Evolutionary conservation across 371 early-diverging fungal species (phyloP).

Genomic region (Apophysomyces elegans): DNA sequence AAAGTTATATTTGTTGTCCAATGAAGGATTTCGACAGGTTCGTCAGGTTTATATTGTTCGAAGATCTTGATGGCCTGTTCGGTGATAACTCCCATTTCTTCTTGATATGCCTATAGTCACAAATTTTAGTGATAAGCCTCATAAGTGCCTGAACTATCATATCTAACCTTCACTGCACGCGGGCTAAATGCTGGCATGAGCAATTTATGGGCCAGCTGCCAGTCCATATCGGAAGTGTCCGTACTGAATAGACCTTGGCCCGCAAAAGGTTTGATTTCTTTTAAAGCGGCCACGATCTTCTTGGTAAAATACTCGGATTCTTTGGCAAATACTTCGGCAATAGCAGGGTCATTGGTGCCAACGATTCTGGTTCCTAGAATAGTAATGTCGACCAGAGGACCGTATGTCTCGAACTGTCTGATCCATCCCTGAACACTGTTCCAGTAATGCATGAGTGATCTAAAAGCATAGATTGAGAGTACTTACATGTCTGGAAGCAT

Average conservation of each 20-base stretch:
- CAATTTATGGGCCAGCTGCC: conserved; percentile 54
- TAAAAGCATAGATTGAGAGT: neutral
- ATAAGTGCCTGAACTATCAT: neutral
- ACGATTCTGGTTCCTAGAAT: conserved; percentile 26
- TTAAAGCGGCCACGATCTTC: conserved; percentile 20
- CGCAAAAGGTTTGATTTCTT: conserved; percentile 33
- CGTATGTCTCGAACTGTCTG: conserved; percentile 31
- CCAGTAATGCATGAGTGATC: neutral
- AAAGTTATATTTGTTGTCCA: conserved; percentile 48
- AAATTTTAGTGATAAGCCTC: neutral
- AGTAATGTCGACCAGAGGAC: conserved; percentile 37
- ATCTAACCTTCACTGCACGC: conserved; percentile 40
- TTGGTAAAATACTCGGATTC: conserved; percentile 46
- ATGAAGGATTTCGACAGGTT: conserved; percentile 25
- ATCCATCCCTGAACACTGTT: conserved; percentile 31
- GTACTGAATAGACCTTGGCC: conserved; percentile 50
- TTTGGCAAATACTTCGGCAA: conserved; percentile 34
- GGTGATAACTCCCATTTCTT: conserved; percentile 26
- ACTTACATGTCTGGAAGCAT: conserved; percentile 41
- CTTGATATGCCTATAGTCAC: conserved; percentile 23
- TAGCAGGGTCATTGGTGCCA: conserved; percentile 39
- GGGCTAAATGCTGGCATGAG: conserved; percentile 53
- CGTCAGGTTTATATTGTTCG: conserved; percentile 20
- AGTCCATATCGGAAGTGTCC: conserved; percentile 43
- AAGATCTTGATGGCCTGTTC: conserved; percentile 23